phyloP scores from a whole-genome alignment of 345 rosid species.

The Durio zibethinus region DNA sequence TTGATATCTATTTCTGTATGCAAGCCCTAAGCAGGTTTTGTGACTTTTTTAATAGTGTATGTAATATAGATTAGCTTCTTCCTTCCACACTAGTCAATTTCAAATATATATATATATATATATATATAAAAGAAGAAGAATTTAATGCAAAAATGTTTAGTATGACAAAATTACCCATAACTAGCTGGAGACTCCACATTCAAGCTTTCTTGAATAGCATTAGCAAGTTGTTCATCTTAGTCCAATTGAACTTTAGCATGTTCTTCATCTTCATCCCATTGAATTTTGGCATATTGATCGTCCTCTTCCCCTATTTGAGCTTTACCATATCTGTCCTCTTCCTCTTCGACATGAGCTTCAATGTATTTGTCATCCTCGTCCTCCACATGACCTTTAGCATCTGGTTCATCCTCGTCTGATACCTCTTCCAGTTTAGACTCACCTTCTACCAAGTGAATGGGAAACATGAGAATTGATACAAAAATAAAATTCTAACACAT shows the following conservation, averaged over 20 bases:
- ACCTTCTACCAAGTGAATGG: conserved; percentile 32
- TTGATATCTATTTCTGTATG: no score
- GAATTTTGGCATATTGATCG: conserved; percentile 30
- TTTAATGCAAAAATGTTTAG: neutral
- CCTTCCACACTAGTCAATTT: neutral
- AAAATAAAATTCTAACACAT: neutral
- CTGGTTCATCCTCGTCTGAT: conserved; percentile 38
- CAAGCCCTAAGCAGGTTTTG: conserved; percentile 6
- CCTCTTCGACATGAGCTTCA: conserved; percentile 44
- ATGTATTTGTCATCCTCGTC: conserved; percentile 43
- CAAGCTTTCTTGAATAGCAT: conserved; percentile 86
- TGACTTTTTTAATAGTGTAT: neutral
- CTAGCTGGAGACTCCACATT: conserved; percentile 47
- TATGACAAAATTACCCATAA: conserved; percentile 47
- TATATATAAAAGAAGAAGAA: no score
- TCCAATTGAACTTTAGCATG: conserved; percentile 56
- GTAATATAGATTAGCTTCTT: neutral
- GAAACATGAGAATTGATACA: conserved; percentile 14
- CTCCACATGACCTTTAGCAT: conserved; percentile 27
- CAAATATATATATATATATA: no score
- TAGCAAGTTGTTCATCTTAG: conserved; percentile 88
- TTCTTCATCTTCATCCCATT: conserved; percentile 22
- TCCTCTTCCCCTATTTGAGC: conserved; percentile 48
- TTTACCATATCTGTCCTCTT: conserved; percentile 36
- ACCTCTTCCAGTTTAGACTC: conserved; percentile 47